Base-by-base conservation (phyloP, 306 rosid species). In the Gleditsia sinensis region DNA sequence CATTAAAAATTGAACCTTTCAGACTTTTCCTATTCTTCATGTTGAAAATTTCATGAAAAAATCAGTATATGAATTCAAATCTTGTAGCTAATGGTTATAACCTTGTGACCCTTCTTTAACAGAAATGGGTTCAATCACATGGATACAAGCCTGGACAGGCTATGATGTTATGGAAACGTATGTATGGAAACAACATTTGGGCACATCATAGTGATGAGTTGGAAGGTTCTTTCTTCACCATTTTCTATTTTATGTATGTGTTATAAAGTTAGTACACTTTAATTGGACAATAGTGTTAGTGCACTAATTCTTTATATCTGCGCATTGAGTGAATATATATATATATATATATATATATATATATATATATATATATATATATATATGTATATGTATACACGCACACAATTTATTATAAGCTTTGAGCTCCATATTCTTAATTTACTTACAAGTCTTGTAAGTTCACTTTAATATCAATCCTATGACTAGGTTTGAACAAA, bases 121-220 rank as follows among this genome's bases (percentile, higher is more conserved):
- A 93, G 97, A 83, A 83, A 82, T 93, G 98, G 98, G 97, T 91
- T 83, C 91, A 85, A 69, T 86, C 88, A 40, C 90, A 68, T 70
- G 98, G 97, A 54, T 93, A 80, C 75, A 83, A 96, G 51, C 92
- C 96, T 45, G 98, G 96, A 12, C 98, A 93, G 77, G 97, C 96
- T 66, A 78, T 93, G 79, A 91, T 93, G 96, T 83, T 93, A 42
- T 93, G 98, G 98, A 93, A 88, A 79, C 96, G 96, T 50, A 77
- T 91, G 19, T 93, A 93, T 79, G 97, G 98, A 71, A 84, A 89
- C 65, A 57, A 75, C 76, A 84, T 89, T 61, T 93, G 96, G 98
- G 98, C 91, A 2, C 84, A 86, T 74, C 69, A 84, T 13, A 20
- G 57, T 61, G 92, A 93, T 79, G 97, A 91, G 71, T 82, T 93